These are phyloP conservation scores for Kalmanozyma brasiliensis DNA, from an alignment of 1,284 basidiomycete genomes.

Conservation along the genomic window DNA sequence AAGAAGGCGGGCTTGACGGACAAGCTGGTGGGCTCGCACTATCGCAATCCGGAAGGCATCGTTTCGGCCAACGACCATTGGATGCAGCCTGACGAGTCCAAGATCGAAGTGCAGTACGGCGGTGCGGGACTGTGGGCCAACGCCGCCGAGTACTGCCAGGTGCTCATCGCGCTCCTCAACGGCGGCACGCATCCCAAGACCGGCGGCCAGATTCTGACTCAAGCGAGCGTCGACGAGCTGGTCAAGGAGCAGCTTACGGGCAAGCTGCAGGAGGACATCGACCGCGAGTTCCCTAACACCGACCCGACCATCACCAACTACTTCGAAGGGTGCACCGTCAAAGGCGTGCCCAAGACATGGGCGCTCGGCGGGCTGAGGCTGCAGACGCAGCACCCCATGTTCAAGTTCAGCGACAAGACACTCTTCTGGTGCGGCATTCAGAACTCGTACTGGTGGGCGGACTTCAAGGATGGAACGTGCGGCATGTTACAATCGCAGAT, in stretches of 20 bases:
- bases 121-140: constrained; percentile 46
- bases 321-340: constrained; percentile 32
- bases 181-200: constrained; percentile 55
- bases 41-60: constrained; percentile 26
- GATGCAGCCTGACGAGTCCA: constrained; percentile 38
- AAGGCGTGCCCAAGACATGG: constrained; percentile 46
- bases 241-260: constrained; percentile 45
- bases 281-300: constrained; percentile 32
- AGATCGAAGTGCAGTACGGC: constrained; percentile 54
- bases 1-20: constrained; percentile 22
- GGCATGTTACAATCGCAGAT: constrained; percentile 48
- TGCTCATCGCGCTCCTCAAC: constrained; percentile 55
- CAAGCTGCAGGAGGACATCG: constrained; percentile 35
- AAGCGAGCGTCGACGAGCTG: constrained; percentile 49
- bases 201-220: constrained; percentile 48
- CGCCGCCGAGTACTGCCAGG: constrained; percentile 45
- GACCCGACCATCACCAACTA: constrained; percentile 34
- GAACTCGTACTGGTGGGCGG: constrained; percentile 47
- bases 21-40: constrained; percentile 40
- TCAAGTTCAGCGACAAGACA: constrained; percentile 29
- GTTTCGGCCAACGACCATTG: constrained; percentile 32
- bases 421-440: constrained; percentile 50
- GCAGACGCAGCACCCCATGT: constrained; percentile 35
- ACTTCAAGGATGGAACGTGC: constrained; percentile 37
- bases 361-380: constrained; percentile 31